phyloP scores from a whole-genome alignment of 116 monocot species.

The Papilionanthe hybrid region DNA sequence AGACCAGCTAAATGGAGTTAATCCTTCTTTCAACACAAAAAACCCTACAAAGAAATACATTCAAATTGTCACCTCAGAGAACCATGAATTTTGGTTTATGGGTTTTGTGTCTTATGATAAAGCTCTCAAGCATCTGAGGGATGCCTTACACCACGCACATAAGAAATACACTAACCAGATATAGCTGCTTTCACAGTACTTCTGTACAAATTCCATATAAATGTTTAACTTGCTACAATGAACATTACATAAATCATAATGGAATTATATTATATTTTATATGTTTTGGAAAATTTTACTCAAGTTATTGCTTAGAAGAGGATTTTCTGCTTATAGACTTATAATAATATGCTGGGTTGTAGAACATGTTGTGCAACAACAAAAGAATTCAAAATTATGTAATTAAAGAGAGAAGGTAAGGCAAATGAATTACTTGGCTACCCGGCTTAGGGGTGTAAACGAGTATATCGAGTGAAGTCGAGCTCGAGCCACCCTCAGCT shows the following conservation, averaged over 20 bases:
- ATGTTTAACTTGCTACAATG: not conserved
- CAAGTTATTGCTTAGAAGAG: not conserved
- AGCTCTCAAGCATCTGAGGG: slow-evolving; percentile 12
- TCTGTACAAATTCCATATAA: not conserved
- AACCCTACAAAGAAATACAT: slow-evolving; percentile 12
- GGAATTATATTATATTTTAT: not conserved
- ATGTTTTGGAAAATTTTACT: not conserved
- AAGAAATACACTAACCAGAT: not conserved
- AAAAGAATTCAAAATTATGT: not conserved
- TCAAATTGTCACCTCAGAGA: slow-evolving; percentile 14
- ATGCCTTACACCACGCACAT: not conserved
- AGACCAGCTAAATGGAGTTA: slow-evolving; percentile 6
- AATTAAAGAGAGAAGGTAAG: not conserved
- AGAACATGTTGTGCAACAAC: slow-evolving; percentile 48
- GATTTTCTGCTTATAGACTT: not conserved
- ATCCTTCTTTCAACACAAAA: slow-evolving; percentile 2
- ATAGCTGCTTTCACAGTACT: not conserved
- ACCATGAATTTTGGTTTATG: slow-evolving; percentile 26
- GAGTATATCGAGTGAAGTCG: no score
- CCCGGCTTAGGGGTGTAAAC: no score
- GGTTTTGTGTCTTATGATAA: slow-evolving; percentile 21
- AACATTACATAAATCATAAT: not conserved
- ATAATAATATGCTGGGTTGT: slow-evolving; percentile 11
- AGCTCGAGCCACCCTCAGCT: no score
- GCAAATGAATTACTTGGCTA: no score